Base-by-base conservation (phyloP, 495 filamentous ascomycete genomes). In the Barbatosphaeria neglecta region DNA sequence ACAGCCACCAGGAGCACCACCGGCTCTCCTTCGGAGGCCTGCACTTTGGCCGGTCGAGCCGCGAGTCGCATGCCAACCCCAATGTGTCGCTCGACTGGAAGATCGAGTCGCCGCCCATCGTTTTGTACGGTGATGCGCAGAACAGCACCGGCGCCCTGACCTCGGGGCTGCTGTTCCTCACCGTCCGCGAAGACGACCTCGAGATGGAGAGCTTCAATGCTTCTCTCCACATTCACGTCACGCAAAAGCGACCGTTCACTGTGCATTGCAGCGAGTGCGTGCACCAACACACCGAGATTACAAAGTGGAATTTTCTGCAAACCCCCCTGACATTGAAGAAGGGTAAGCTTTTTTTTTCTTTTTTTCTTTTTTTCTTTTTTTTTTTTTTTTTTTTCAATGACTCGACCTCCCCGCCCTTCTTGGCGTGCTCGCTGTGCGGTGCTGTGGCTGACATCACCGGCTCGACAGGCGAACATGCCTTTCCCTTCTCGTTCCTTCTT, bases 401-500 rank as follows among this genome's bases (percentile, higher is more conserved):
- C 20, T 22, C 11, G 16, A 22, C 20, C 5, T 37, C 9, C 19
- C 27, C 19, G 25, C 17, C 22, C 35, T 18, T 15, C 8, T 31
- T 28, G 31, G 25, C 20, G 7, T 24, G 41, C 17, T 23, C 28
- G 2, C 11, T 46, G 41, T 22, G 42, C 9, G 35, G 28, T 24
- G 43, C 46, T 16, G 16, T 43, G 7, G 45, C 56, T 59, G 31
- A 63, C 48, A 50, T 44, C 17, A 45, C 23, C 47, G 47, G 22
- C 25, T 38, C 18, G 10, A 31, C 42, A 74, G 73, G 74, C 44
- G 60, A 74, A 7, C 87, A 95, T 59, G 73, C 78, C 31, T 93
- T 90, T 61, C 92, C 92, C n/a, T 95, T 96, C 69, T 90, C 84
- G 55, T 83, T 90, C 46, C 69, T 97, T 19, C 69, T 99, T 33